Conservation (phyloP, 108 stramenopile species). For the Nitzschia inconspicua region DNA sequence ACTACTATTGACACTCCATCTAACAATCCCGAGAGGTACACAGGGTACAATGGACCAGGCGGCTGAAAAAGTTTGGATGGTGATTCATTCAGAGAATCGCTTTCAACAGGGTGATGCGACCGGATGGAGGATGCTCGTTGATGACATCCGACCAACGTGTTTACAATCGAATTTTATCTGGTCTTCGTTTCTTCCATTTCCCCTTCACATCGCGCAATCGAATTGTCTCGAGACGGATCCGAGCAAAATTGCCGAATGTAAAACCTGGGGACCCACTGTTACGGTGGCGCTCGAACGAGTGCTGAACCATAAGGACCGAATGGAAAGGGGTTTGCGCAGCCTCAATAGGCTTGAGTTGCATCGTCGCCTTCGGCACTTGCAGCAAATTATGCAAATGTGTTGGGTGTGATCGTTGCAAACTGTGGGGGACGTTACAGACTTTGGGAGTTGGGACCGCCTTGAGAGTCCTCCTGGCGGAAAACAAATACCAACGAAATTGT, state of each 20-base stretch:
- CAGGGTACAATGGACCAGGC: neutral
- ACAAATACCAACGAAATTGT: neutral
- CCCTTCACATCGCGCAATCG: constrained; percentile 9
- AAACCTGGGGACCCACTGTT: constrained; percentile 1
- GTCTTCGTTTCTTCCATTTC: constrained; percentile 9
- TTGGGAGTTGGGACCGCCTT: constrained; percentile 3
- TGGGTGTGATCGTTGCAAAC: constrained; percentile 9
- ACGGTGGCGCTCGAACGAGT: constrained; percentile 6
- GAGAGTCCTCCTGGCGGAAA: neutral
- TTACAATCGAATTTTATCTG: constrained; percentile 10
- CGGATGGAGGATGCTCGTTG: neutral
- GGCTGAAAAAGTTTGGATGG: constrained; percentile 3
- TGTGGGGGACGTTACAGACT: constrained; percentile 10
- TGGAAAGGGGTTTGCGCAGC: no score
- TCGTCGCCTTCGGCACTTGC: constrained; percentile 1
- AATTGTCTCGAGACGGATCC: constrained; percentile 7
- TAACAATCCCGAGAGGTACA: constrained; percentile 1
- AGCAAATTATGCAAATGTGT: constrained; percentile 6
- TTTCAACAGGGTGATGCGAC: neutral
- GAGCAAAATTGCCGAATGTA: neutral
- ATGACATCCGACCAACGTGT: constrained; percentile 1
- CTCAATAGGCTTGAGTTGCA: neutral
- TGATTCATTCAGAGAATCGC: neutral
- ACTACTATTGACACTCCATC: no score
- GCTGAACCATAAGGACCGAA: neutral